Evolutionary conservation across 164 flowering plant species (phyloP).

Genomic region (Vitis riparia): DNA sequence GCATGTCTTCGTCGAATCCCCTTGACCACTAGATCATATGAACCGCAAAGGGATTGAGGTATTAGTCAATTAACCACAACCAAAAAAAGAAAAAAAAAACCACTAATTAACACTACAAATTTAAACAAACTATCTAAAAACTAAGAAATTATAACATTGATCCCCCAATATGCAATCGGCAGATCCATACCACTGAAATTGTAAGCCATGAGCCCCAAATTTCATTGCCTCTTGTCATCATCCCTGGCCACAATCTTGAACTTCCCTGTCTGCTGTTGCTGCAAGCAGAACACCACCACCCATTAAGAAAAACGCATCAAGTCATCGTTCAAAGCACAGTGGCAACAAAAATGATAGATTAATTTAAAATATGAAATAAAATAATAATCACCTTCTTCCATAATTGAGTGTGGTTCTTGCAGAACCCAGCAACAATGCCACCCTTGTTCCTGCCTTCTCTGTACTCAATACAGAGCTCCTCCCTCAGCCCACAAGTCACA

Average conservation of each 20-base stretch:
- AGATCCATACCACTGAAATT: background rate
- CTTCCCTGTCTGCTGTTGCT: constrained; percentile 91
- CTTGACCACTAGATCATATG: too few relatives aligned
- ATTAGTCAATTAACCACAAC: too few relatives aligned
- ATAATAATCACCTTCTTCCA: constrained; percentile 65
- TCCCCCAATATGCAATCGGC: background rate
- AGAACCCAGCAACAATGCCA: constrained; percentile 78
- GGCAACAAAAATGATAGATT: background rate
- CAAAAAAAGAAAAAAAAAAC: too few relatives aligned
- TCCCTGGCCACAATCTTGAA: constrained; percentile 87
- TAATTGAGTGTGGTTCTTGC: constrained; percentile 63
- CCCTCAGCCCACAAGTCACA: constrained; percentile 80
- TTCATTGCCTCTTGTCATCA: constrained; percentile 17
- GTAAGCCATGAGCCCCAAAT: background rate
- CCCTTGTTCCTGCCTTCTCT: constrained; percentile 51
- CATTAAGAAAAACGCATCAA: background rate
- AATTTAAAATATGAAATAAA: background rate
- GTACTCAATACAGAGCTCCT: constrained; percentile 80
- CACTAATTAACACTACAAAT: too few relatives aligned
- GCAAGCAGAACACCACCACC: constrained; percentile 25
- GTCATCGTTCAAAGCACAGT: background rate
- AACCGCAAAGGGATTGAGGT: too few relatives aligned
- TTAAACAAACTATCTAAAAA: too few relatives aligned
- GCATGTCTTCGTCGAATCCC: too few relatives aligned
- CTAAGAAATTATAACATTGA: too few relatives aligned